Base-by-base conservation (phyloP, 306 rosid genomes). In the Citrullus mucosospermus region DNA sequence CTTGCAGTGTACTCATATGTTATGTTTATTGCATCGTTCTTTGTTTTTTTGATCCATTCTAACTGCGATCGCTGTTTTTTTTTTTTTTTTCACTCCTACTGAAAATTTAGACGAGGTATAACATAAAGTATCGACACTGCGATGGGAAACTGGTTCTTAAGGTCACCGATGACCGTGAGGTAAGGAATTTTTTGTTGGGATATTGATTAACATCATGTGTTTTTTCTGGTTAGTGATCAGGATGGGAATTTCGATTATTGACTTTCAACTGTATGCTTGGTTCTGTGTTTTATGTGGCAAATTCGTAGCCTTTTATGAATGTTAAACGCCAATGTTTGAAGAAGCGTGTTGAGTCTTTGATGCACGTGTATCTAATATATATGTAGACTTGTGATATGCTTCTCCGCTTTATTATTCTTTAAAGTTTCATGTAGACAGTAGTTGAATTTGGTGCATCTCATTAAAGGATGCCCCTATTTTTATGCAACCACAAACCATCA, bases 101-200 rank as follows among this genome's bases (percentile, higher is more conserved):
- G 76, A 69, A 76, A 51, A 77, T 89, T 44, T 57, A 93, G 93
- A 91, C 96, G 14, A 86, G 93, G 59, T 93, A 89, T 84, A 90
- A 82, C 44, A 84, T 91, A 90, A 93, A 93, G 85, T 93, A 93
- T 78, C 81, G 97, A 62, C 92, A 93, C 68, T 89, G 89, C 80
- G 96, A 93, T 65, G 93, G 96, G 38, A 93, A 87, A 80, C 80
- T 91, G 88, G 93, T 88, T 56, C 91, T 91, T 76, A 91, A 93
- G 82, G 94, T 91, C 88, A 87, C 94, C 9, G 93, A 93, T 81
- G 86, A 91, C 38, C 81, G 82, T 43, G 88, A 91, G 89, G 98
- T 93, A 71, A 77, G 71, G 3, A 34, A 75, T 79, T 70, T 5
- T 79, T 22, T 46, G 14, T 82, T 12, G 34, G 65, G 61, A 25